Conservation (phyloP, 257 asterid genomes). For the Solanum gandarillasii region DNA sequence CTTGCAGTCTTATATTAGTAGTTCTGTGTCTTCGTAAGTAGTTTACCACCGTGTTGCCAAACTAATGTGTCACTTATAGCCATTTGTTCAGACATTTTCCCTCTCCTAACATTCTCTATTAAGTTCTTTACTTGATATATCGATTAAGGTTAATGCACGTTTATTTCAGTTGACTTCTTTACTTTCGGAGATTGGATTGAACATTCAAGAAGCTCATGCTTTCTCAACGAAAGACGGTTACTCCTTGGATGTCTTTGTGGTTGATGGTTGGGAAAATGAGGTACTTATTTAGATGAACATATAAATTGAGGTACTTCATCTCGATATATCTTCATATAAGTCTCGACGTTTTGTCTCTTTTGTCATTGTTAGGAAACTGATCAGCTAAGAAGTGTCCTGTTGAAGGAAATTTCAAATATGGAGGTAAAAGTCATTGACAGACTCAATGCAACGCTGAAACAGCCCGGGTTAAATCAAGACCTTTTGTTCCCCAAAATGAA, state of each 20-base stretch:
- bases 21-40: background rate
- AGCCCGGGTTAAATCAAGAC: slow-evolving; percentile 21
- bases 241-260: slow-evolving; percentile 86
- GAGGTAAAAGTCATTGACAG: slow-evolving; percentile 38
- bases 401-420: slow-evolving; percentile 49
- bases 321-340: background rate
- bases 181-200: slow-evolving; percentile 80
- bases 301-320: background rate
- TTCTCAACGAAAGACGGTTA: slow-evolving; percentile 85
- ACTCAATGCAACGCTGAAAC: slow-evolving; percentile 24
- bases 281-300: slow-evolving; percentile 16
- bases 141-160: background rate
- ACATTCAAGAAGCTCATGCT: slow-evolving; percentile 99
- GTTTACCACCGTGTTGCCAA: background rate
- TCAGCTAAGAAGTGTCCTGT: slow-evolving; percentile 37
- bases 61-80: background rate
- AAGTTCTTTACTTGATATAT: background rate
- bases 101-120: background rate
- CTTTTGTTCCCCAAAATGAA: slow-evolving; percentile 12
- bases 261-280: slow-evolving; percentile 70
- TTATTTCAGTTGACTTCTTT: slow-evolving; percentile 62
- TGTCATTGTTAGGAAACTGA: slow-evolving; percentile 42
- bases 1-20: background rate
- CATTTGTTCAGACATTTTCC: background rate
- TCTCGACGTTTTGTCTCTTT: background rate